A percentile compares a stretch with the other conserved stretches of the same genome.
Conservation (phyloP, 495 filamentous ascomycete species). For the Friedmanniomyces endolithicus region DNA sequence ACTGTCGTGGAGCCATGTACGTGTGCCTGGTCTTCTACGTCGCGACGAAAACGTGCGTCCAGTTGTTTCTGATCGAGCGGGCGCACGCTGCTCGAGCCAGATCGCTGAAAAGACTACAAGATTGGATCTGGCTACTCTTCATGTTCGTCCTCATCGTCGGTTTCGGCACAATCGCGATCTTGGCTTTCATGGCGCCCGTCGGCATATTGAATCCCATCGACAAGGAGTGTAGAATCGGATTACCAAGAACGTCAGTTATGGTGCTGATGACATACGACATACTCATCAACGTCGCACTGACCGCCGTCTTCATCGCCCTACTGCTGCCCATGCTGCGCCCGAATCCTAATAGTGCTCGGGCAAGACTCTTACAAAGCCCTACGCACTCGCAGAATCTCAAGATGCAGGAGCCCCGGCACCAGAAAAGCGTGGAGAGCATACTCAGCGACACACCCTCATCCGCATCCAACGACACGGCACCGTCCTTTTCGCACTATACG, state of each 20-base stretch:
- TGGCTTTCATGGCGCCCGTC: conserved; percentile 24
- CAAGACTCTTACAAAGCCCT: background rate
- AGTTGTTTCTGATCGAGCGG: conserved; percentile 32
- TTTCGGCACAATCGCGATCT: conserved; percentile 27
- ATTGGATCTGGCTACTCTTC: conserved; percentile 24
- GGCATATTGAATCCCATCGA: background rate
- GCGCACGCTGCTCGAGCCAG: conserved; percentile 25
- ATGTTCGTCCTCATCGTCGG: conserved; percentile 25
- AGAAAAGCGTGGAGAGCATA: background rate
- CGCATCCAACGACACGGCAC: background rate
- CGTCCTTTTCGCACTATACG: background rate
- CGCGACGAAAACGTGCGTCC: conserved; percentile 25
- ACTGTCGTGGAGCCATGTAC: conserved; percentile 24
- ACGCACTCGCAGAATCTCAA: background rate
- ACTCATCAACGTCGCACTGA: conserved; percentile 26
- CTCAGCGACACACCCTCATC: background rate
- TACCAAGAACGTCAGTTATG: conserved; percentile 27
- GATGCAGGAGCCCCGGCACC: background rate
- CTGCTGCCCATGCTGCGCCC: conserved; percentile 19
- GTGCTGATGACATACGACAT: conserved; percentile 29
- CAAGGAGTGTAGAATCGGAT: conserved; percentile 28
- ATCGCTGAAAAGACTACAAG: conserved; percentile 12
- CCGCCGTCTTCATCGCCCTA: conserved; percentile 26
- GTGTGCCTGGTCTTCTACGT: conserved; percentile 31
- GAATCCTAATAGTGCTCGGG: background rate